Percentiles rank a stretch among this genome's conserved stretches.
Evolutionary conservation across 2,329 filamentous ascomycete species (phyloP).

Genomic region (Fusarium sp.): DNA sequence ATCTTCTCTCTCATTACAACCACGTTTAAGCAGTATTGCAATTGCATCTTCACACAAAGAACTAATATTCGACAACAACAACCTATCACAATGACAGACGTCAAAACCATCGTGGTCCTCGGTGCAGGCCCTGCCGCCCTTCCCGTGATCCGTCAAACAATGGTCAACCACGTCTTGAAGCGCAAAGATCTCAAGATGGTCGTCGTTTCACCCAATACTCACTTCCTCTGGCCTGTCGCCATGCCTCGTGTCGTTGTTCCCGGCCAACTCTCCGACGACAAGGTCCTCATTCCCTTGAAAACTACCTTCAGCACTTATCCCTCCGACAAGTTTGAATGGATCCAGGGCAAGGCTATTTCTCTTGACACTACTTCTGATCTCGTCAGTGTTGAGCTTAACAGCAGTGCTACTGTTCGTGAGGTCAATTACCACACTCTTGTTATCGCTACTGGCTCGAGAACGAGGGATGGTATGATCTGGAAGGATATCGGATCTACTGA

Average conservation of each 20-base stretch:
- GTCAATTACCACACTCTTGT: constrained; percentile 65
- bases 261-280: constrained; percentile 57
- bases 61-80: neutral
- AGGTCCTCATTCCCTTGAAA: constrained; percentile 51
- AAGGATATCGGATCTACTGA: constrained; percentile 59
- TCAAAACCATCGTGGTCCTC: constrained; percentile 61
- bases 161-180: constrained; percentile 57
- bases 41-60: neutral
- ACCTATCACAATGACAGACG: constrained; percentile 28
- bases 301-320: constrained; percentile 63
- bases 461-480: constrained; percentile 60
- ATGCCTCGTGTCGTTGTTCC: constrained; percentile 61
- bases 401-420: constrained; percentile 47
- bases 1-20: constrained; percentile 4
- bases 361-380: constrained; percentile 57
- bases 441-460: constrained; percentile 65
- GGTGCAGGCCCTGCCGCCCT: constrained; percentile 62
- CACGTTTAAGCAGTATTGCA: neutral
- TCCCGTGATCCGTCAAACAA: constrained; percentile 62
- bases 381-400: constrained; percentile 55
- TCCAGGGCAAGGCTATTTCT: constrained; percentile 60
- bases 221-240: constrained; percentile 64
- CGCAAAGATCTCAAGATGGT: constrained; percentile 57
- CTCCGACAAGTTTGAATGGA: constrained; percentile 61
- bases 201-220: constrained; percentile 60